Evolutionary conservation across 352 stramenopile species (phyloP), one percentile per base, ranked within the genome.

Genomic region (Globisporangium recalcitrans): DNA sequence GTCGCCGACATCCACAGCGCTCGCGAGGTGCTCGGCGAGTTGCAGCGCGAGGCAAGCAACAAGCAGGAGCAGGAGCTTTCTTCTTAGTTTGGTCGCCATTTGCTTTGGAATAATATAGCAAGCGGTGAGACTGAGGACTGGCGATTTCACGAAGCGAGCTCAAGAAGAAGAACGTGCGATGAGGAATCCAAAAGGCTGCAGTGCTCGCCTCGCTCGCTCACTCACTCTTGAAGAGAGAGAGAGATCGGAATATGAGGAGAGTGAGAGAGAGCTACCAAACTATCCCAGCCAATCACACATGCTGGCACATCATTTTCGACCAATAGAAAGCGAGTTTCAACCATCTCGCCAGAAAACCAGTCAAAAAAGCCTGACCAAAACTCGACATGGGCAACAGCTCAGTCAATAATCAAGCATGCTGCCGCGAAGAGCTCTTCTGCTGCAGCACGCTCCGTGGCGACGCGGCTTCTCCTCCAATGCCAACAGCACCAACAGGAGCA

Each of bases 391-490:
- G n/a, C 21, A 51, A 5, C 22, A 44, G 21, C 24, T 6, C 38
- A 56, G 21, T 19, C 40, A 2, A 31, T 31, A 2, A 31, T 31
- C 27, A 52, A 27, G 14, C 8, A 52, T 62, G 27, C n/a, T 58
- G 31, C 32, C 19, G 8, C 56, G 56, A 27, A 26, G 22, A 40
- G 24, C 29, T 22, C 46, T 48, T 32, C 22, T 32, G 3, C 22
- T 2, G 19, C 49, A 42, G 10, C 16, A 26, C 42, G 49, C 9
- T n/a, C 4, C 49, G 9, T 11, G 49, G 16, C 38, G 16, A n/a
- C 36, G 52, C 40, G 24, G 52, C 38, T 56, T 62, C 60, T 44
- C 60, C 4, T 36, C 60, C 14, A n/a, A 38, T 22, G 40, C 60
- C 14, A 22, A 3, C 27, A 19, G 8, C 57, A 46, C 13, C 26